Evolutionary conservation across 495 filamentous ascomycete genomes (phyloP).

Genomic region (Pyronema domesticum): DNA sequence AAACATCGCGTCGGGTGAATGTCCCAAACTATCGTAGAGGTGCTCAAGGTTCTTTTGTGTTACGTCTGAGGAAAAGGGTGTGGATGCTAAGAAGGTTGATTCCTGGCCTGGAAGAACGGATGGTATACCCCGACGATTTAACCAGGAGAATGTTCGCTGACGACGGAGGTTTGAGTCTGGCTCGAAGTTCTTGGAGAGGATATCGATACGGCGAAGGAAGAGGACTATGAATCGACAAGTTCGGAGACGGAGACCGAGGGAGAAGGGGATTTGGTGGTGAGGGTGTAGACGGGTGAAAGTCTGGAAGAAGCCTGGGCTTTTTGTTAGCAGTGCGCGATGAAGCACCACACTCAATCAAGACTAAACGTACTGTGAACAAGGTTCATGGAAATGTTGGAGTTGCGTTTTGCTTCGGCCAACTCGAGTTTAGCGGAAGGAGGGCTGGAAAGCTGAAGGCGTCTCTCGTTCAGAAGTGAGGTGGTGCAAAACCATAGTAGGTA

Average conservation of each 20-base stretch:
- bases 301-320: constrained; percentile 16
- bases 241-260: constrained; percentile 14
- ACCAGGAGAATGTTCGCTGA: constrained; percentile 15
- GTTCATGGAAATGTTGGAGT: constrained; percentile 18
- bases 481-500: constrained; percentile 23
- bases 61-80: not conserved
- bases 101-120: constrained; percentile 11
- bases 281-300: constrained; percentile 16
- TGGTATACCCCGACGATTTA: constrained; percentile 12
- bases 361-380: constrained; percentile 18
- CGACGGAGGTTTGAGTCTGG: not conserved
- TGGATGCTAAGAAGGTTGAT: constrained; percentile 3
- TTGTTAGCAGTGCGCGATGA: too few relatives aligned
- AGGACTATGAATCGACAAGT: constrained; percentile 17
- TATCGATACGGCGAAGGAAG: constrained; percentile 18
- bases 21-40: not conserved
- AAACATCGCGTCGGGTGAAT: not conserved
- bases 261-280: constrained; percentile 11
- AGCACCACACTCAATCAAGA: not conserved
- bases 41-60: not conserved
- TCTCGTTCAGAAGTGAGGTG: constrained; percentile 11
- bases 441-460: constrained; percentile 12
- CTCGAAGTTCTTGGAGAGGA: constrained; percentile 13
- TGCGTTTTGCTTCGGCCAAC: constrained; percentile 17
- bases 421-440: constrained; percentile 9